These are phyloP conservation scores for Rhododendron kiyosumense DNA, from an alignment of 148 eudicot species.

Conservation along the genomic window DNA sequence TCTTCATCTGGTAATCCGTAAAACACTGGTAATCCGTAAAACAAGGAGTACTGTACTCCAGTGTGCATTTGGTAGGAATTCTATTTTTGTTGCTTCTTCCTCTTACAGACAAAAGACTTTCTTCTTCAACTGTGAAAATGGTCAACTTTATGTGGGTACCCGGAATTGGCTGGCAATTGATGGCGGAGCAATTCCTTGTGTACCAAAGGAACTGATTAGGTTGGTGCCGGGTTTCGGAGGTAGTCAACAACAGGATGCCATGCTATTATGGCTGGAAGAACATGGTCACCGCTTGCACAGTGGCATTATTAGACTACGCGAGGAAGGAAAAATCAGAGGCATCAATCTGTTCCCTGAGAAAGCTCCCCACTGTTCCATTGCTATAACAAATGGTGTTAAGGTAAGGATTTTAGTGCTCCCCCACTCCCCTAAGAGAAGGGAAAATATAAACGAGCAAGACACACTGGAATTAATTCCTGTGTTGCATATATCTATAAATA, in stretches of 20 bases:
- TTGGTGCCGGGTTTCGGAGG: slow-evolving; percentile 22
- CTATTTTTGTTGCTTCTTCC: slow-evolving; percentile 51
- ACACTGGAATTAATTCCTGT: too few relatives aligned
- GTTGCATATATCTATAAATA: too few relatives aligned
- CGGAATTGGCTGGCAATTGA: slow-evolving; percentile 30
- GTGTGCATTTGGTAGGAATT: slow-evolving; percentile 32
- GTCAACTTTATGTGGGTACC: slow-evolving; percentile 78
- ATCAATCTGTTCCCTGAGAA: slow-evolving; percentile 67
- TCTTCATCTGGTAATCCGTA: slow-evolving; percentile 19
- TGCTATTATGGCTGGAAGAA: slow-evolving; percentile 93
- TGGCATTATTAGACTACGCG: slow-evolving; percentile 55
- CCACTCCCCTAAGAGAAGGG: too few relatives aligned
- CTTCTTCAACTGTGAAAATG: slow-evolving; percentile 57
- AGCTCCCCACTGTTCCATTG: slow-evolving; percentile 62
- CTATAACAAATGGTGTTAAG: slow-evolving; percentile 87
- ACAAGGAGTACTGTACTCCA: slow-evolving; percentile 26
- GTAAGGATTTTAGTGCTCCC: slow-evolving; percentile 22
- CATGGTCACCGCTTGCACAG: slow-evolving; percentile 66
- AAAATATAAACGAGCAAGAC: too few relatives aligned
- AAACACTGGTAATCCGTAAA: background rate
- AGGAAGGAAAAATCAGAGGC: slow-evolving; percentile 39
- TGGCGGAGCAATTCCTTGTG: slow-evolving; percentile 87
- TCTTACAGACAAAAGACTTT: slow-evolving; percentile 37
- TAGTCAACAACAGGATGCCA: slow-evolving; percentile 53
- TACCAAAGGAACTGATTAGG: slow-evolving; percentile 48